Evolutionary conservation across 2,329 filamentous ascomycete species (phyloP), one percentile per base, ranked within the genome.

Genomic region (Torrubiellomyces zombiae): DNA sequence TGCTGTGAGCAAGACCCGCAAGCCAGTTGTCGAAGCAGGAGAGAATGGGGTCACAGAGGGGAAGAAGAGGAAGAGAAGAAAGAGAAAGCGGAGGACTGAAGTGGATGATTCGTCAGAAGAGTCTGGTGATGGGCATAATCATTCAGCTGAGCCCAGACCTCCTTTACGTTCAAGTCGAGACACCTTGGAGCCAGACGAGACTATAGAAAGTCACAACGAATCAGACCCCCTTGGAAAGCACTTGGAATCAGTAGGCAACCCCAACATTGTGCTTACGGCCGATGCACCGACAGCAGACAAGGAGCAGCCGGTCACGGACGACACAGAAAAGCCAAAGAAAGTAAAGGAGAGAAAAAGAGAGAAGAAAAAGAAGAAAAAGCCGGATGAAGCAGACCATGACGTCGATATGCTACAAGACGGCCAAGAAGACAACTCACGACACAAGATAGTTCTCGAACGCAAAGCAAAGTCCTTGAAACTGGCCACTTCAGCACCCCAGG

Each of bases 361-460:
- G 19, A 37, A 34, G 12, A 36, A 45, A 26, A 47, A 50, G 32
- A 50, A 50, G 32, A 46, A 48, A 35, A 45, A 44, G 27, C 25
- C 28, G 9, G 28, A 38, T 11, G 30, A 38, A 12, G 13, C 30
- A 6, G 17, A 25, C 7, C 32, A 38, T 12, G 38, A 43, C 7
- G 29, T 42, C 4, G 34, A n/a, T n/a, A n/a, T n/a, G n/a, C n/a
- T n/a, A n/a, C n/a, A 38, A n/a, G 32, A 40, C 1, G 38, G 43
- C 9, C 35, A 40, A 5, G 38, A 43, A 18, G 36, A 44, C 16
- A 43, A 47, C 9, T 37, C 45, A 16, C 46, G 56, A 14, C 56
- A 68, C 39, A 67, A 58, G 31, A 46, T 55, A 1, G 49, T 74
- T 4, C 47, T 74, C 17, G 56, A 64, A 21, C 68, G 67, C 35